Evolutionary conservation across 73 alveolate species (phyloP).

Genomic region (Paramecium bursaria): DNA sequence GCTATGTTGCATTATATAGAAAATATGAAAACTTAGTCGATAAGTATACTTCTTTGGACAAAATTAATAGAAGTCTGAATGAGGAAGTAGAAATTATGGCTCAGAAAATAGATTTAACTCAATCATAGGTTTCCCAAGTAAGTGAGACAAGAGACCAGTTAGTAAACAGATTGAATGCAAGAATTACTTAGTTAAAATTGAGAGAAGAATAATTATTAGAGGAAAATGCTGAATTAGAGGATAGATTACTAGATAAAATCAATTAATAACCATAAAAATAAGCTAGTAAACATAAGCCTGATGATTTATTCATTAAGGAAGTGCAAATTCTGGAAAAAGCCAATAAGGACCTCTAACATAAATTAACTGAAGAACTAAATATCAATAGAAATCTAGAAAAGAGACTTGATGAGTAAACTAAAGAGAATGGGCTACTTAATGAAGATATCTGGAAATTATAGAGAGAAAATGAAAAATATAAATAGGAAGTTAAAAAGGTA

Average conservation of each 20-base stretch:
- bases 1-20: constrained; percentile 30
- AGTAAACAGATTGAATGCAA: constrained; percentile 43
- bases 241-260: constrained; percentile 13
- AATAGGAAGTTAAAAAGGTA: constrained; percentile 12
- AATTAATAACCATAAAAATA: neutral
- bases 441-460: constrained; percentile 38
- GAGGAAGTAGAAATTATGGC: constrained; percentile 38
- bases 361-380: neutral
- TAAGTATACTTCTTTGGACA: neutral
- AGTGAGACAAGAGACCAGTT: constrained; percentile 38
- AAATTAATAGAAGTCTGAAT: neutral
- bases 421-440: constrained; percentile 3
- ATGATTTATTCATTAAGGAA: constrained; percentile 38
- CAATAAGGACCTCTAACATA: constrained; percentile 2
- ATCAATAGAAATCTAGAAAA: neutral
- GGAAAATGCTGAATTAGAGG: constrained; percentile 51
- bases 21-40: constrained; percentile 34
- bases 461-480: constrained; percentile 43
- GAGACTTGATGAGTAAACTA: neutral
- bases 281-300: too few relatives aligned
- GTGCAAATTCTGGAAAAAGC: constrained; percentile 20
- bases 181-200: neutral
- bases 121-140: constrained; percentile 5
- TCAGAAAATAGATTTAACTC: constrained; percentile 12
- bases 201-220: constrained; percentile 47